Conservation (phyloP, 495 filamentous ascomycete species). For the Tuber calosporum region DNA sequence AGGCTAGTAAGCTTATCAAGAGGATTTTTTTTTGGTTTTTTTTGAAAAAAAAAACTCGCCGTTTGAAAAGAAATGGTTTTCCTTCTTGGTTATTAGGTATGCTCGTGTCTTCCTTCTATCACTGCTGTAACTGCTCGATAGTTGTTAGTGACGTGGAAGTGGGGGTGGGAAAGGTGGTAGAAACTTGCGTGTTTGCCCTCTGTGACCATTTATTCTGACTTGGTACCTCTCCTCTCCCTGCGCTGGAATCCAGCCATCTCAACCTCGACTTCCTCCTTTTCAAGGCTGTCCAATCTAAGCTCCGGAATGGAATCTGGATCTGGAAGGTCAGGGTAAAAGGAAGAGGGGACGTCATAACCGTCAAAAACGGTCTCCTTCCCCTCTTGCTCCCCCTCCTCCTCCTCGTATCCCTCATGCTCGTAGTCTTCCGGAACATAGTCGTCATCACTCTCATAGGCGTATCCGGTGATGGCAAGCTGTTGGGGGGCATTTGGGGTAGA, state of each 20-base stretch:
- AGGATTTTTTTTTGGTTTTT: background rate
- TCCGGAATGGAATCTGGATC: background rate
- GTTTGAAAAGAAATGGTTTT: background rate
- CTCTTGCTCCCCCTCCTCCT: background rate
- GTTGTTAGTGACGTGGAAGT: background rate
- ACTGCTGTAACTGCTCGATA: background rate
- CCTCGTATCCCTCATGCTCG: background rate
- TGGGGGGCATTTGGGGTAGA: background rate
- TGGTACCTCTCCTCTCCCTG: background rate
- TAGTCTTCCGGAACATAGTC: background rate
- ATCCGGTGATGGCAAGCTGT: background rate
- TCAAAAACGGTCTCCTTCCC: background rate
- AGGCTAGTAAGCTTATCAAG: background rate
- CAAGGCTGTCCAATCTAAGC: background rate
- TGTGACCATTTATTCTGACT: background rate
- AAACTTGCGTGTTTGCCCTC: background rate
- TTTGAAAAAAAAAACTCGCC: too few species aligned
- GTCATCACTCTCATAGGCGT: background rate
- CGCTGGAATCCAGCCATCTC: background rate
- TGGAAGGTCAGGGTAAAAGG: background rate
- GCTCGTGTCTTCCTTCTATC: background rate
- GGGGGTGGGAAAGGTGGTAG: background rate
- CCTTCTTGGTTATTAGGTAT: background rate
- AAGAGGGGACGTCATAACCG: background rate
- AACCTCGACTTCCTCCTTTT: background rate